phyloP scores from a whole-genome alignment of 2,329 filamentous ascomycete genomes.

The Colletotrichum paranaense region DNA sequence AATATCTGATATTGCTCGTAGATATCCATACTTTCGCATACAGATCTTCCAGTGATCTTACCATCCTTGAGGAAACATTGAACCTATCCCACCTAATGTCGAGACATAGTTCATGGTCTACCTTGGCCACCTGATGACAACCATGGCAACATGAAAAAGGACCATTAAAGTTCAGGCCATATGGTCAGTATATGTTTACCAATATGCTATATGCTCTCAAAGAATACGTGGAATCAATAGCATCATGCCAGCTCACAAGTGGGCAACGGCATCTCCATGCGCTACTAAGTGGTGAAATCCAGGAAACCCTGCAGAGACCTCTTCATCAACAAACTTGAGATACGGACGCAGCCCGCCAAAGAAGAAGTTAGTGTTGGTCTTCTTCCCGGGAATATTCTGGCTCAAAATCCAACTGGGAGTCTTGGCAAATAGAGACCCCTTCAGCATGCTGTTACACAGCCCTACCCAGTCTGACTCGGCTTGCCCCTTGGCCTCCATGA shows the following conservation, averaged over 20 bases:
- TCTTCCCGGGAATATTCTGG: neutral
- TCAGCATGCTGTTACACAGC: neutral
- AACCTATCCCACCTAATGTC: too few species aligned
- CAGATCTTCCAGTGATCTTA: too few species aligned
- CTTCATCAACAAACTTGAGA: neutral
- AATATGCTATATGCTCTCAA: too few species aligned
- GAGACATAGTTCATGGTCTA: too few species aligned
- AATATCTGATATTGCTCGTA: too few species aligned
- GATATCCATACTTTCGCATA: too few species aligned
- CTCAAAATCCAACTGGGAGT: neutral
- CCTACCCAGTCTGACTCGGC: neutral
- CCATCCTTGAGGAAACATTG: too few species aligned
- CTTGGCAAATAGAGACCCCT: neutral
- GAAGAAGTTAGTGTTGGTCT: neutral
- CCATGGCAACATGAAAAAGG: too few species aligned
- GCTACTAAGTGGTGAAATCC: neutral
- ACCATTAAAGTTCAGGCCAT: fast-evolving
- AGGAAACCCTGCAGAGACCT: neutral
- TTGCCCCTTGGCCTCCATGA: neutral
- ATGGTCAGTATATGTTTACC: fast-evolving
- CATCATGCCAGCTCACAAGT: neutral
- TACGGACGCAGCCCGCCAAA: neutral
- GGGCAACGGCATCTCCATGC: neutral
- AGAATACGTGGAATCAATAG: too few species aligned
- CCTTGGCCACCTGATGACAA: fast-evolving